Evolutionary conservation across 768 basidiomycete species (phyloP), one percentile per base, ranked within the genome.

Genomic region (Clitopilus passeckerianus): DNA sequence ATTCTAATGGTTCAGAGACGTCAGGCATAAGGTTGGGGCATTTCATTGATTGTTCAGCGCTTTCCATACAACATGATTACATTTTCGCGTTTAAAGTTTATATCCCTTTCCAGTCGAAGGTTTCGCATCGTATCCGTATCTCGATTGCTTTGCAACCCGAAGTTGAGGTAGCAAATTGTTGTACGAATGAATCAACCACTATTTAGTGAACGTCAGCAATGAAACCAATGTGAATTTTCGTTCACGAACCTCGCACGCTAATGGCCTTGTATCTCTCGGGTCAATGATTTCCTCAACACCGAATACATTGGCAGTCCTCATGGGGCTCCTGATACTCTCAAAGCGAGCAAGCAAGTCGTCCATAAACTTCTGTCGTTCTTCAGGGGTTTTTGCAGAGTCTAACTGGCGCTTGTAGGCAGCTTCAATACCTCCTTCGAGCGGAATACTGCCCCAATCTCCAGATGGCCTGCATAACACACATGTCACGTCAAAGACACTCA

Each of bases 201-300:
- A 53, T 5, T 10, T 52, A 53, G 44, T 58, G 33, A 50, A 20
- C 1, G 23, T 1, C 37, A 20, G n/a, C 23, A 12, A 12, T 37
- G 18, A 58, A 27, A 53, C 30, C 9, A 24, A 53, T 54, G 15
- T 43, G 57, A 57, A 20, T 35, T 5, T 34, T 2, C 14, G 35
- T 12, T 6, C 53, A 62, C 70, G n/a, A 55, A 77, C 76, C 66
- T 75, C 73, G 58, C 75, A 77, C 24, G 62, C 72, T 56, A 75
- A 46, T 2, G 68, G 67, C 34, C 76, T 68, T 1, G 76, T 77
- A 67, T 75, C 72, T 55, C 73, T 65, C 4, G 75, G 75, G 61
- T 77, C 76, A 53, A 76, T 75, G 24, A 77, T 75, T 62, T 77
- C 76, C 58, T 77, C 74, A 5, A 77, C 64, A 0, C 74, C 74